Conservation (phyloP, 2,329 filamentous ascomycete species). For the Arthroderma uncinatum region DNA sequence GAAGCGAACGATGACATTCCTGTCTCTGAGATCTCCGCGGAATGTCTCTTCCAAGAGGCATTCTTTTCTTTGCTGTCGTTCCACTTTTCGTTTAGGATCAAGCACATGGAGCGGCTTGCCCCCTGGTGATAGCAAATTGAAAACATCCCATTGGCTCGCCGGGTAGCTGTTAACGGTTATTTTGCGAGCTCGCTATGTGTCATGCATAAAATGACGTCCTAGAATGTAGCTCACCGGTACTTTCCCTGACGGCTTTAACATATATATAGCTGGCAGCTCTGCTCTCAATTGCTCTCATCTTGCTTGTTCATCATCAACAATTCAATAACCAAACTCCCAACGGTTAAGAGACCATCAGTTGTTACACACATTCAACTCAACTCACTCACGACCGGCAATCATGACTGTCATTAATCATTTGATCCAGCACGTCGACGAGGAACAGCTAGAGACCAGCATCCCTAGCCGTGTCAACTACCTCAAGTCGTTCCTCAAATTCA, state of each 20-base stretch:
- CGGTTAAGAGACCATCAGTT: not conserved
- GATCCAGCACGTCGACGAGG: constrained; percentile 13
- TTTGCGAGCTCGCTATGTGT: not conserved
- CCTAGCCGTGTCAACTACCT: constrained; percentile 18
- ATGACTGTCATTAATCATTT: constrained; percentile 8
- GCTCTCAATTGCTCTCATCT: not conserved
- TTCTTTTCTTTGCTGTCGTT: not conserved
- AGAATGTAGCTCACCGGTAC: not conserved
- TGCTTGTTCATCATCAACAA: not conserved
- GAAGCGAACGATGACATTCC: not conserved
- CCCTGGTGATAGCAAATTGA: not conserved
- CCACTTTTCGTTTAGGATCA: not conserved
- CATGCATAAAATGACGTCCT: not conserved
- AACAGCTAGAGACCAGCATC: constrained; percentile 10
- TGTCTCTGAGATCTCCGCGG: not conserved
- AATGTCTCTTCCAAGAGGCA: not conserved
- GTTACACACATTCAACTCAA: not conserved
- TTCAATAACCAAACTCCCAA: not conserved
- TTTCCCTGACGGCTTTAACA: not conserved
- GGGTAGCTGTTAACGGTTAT: too few relatives aligned
- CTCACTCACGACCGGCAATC: not conserved
- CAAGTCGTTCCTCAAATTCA: constrained; percentile 22
- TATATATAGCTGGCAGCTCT: not conserved
- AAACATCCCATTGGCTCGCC: not conserved
- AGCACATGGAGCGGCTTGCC: not conserved